Percentiles rank a stretch among this genome's conserved stretches.
Conservation (phyloP, 2,329 filamentous ascomycete species). For the Apiospora kogelbergensis region DNA sequence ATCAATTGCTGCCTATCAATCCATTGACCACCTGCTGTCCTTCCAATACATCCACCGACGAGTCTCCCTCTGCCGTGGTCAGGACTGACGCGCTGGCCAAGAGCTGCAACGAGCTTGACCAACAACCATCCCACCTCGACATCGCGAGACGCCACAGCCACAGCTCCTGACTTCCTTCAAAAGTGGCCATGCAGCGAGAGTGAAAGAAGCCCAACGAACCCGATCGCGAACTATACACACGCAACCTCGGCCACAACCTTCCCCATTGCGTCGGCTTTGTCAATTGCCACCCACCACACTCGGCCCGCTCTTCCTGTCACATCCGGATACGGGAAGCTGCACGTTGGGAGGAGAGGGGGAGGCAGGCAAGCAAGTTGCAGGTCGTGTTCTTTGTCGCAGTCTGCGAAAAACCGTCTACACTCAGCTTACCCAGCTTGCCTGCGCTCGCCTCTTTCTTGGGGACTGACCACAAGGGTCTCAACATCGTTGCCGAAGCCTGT, state of each 20-base stretch:
- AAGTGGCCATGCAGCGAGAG: neutral
- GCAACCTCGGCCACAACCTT: neutral
- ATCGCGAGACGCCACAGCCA: neutral
- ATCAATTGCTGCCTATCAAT: neutral
- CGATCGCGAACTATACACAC: neutral
- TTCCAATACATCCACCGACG: neutral
- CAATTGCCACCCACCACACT: neutral
- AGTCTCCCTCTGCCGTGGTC: no score
- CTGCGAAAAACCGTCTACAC: neutral
- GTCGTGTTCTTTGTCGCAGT: neutral
- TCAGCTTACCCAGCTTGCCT: neutral
- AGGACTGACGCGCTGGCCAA: slow-evolving; percentile 2
- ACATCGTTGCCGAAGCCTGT: neutral
- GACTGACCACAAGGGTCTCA: neutral
- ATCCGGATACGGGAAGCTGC: neutral
- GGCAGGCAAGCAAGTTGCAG: neutral
- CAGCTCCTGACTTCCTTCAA: neutral
- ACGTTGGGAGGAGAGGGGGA: slow-evolving; percentile 5
- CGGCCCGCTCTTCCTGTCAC: slow-evolving; percentile 5
- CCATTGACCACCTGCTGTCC: neutral
- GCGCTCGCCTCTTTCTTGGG: neutral
- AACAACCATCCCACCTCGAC: slow-evolving; percentile 1
- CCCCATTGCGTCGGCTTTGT: neutral
- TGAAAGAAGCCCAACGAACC: neutral
- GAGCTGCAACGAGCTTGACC: neutral